phyloP scores from a whole-genome alignment of 192 early-diverging fungal species.

The Backusella luteola region DNA sequence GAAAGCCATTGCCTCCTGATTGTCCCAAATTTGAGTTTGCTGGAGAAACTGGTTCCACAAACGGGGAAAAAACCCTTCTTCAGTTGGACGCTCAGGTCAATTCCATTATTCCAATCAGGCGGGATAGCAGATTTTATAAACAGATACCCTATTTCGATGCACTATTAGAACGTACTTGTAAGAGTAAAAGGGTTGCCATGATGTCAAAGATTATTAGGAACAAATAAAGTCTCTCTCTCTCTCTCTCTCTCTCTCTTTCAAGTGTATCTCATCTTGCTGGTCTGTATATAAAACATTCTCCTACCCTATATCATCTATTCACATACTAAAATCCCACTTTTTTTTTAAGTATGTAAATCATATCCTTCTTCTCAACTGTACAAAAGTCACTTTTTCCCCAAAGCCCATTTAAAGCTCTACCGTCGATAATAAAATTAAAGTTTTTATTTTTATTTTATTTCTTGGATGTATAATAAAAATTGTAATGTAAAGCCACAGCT shows the following conservation, averaged over 20 bases:
- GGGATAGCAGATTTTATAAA: neutral
- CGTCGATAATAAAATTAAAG: too few species aligned
- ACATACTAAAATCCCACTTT: neutral
- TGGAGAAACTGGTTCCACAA: neutral
- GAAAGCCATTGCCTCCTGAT: neutral
- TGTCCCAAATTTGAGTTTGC: neutral
- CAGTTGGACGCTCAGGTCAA: neutral
- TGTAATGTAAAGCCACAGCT: too few species aligned
- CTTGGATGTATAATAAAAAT: too few species aligned
- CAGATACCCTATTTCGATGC: neutral
- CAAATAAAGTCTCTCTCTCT: neutral
- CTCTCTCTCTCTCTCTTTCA: neutral
- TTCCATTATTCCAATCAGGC: neutral
- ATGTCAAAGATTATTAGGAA: neutral
- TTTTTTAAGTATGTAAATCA: too few species aligned
- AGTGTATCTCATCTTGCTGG: neutral
- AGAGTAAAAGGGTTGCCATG: neutral
- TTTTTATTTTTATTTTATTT: too few species aligned
- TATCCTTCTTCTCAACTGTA: too few species aligned
- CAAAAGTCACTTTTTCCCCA: too few species aligned
- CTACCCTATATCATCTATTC: neutral
- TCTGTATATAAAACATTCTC: neutral
- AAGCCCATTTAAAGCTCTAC: too few species aligned
- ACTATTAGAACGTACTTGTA: neutral
- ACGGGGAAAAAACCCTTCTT: neutral